Evolutionary conservation across 2,329 filamentous ascomycete species (phyloP).

Genomic region (Penicillium digitatum): DNA sequence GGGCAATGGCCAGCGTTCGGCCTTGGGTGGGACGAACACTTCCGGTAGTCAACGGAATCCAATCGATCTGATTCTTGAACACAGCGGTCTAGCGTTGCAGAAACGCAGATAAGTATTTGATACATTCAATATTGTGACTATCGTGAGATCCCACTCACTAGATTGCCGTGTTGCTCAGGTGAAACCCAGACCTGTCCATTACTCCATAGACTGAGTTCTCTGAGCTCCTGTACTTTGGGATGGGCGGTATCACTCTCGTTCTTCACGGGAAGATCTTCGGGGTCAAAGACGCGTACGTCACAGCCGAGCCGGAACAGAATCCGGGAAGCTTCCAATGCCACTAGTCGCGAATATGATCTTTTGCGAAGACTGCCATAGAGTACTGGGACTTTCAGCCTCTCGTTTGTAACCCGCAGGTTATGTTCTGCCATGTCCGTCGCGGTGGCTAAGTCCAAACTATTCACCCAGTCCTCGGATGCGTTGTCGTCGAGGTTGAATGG

Average conservation of each 20-base stretch:
- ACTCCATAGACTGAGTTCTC: slow-evolving; percentile 59
- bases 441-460: slow-evolving; percentile 53
- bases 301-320: slow-evolving; percentile 63
- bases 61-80: slow-evolving; percentile 69
- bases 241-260: slow-evolving; percentile 58
- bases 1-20: slow-evolving; percentile 58
- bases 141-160: slow-evolving; percentile 41
- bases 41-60: slow-evolving; percentile 61
- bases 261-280: slow-evolving; percentile 57
- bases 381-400: slow-evolving; percentile 55
- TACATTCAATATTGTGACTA: background rate
- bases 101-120: slow-evolving; percentile 5
- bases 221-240: slow-evolving; percentile 60
- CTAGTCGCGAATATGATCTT: slow-evolving; percentile 57
- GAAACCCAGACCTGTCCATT: slow-evolving; percentile 64
- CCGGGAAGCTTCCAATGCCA: slow-evolving; percentile 57
- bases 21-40: slow-evolving; percentile 64
- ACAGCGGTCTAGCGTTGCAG: slow-evolving; percentile 50
- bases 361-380: slow-evolving; percentile 58
- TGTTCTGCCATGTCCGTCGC: slow-evolving; percentile 50
- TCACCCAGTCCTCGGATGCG: slow-evolving; percentile 53
- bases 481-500: slow-evolving; percentile 52
- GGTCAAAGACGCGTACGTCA: slow-evolving; percentile 62
- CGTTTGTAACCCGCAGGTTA: slow-evolving; percentile 40
- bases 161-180: slow-evolving; percentile 63